Evolutionary conservation across 345 rosid genomes (phyloP).

Genomic region (Theobroma cacao): DNA sequence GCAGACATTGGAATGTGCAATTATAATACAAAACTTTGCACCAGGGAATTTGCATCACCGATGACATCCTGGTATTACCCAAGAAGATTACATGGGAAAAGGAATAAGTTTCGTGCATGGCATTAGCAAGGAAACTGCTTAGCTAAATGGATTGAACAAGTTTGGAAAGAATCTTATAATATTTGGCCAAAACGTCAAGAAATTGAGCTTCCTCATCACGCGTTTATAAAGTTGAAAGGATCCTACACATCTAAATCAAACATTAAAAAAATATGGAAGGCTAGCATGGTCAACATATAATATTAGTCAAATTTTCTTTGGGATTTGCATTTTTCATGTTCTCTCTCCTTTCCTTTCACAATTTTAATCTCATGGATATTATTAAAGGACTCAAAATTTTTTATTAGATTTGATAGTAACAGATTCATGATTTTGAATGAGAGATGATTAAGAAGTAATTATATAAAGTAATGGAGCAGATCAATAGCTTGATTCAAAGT

Average conservation of each 20-base stretch:
- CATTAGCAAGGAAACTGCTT: not conserved
- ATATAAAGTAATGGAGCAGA: too few relatives aligned
- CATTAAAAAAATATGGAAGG: not conserved
- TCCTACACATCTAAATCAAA: not conserved
- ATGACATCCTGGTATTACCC: not conserved
- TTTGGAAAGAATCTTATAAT: not conserved
- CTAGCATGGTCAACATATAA: not conserved
- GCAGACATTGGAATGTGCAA: not conserved
- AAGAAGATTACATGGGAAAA: not conserved
- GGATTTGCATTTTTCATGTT: too few relatives aligned
- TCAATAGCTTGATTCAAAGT: too few relatives aligned
- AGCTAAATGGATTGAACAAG: too few relatives aligned
- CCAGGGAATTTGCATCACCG: not conserved
- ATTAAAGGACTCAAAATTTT: too few relatives aligned
- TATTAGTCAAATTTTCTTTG: not conserved
- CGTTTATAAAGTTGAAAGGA: not conserved
- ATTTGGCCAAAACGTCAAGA: not conserved
- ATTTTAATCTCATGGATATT: too few relatives aligned
- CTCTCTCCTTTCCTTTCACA: too few relatives aligned
- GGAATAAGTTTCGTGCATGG: not conserved
- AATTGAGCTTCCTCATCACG: not conserved
- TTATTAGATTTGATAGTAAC: too few relatives aligned
- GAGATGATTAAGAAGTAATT: too few relatives aligned
- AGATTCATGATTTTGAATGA: too few relatives aligned
- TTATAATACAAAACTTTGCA: not conserved